Base-by-base conservation (phyloP, 805 yeast genomes). In the Kodamaea hsintzibuensis region DNA sequence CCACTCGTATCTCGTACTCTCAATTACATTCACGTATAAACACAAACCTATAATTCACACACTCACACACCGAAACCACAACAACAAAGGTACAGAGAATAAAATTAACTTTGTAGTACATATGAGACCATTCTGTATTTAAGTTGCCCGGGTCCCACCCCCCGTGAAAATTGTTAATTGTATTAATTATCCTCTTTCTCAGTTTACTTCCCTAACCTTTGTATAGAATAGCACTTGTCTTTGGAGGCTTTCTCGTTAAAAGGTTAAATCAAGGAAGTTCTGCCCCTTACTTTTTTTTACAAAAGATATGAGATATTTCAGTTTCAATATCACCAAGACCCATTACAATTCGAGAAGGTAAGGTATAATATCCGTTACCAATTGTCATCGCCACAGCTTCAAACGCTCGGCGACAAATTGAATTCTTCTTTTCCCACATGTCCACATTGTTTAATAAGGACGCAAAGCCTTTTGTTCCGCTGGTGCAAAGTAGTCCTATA, bases 401-500 rank as follows among this genome's bases (percentile, higher is more conserved):
- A 8, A 19, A 40, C 19, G 44, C 44, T 17, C 44, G 25, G 44
- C 44, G 25, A 40, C 44, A 40, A 40, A 16, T 40, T 17, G 44
- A 30, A 30, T 30, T 30, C 25, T 40, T 19, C 44, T 17, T 17
- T 19, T 10, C 10, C 22, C 44, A 40, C 44, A 48, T 33, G 51
- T 22, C 44, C 19, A 39, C 45, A 38, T 33, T 38, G 42, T 48
- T 39, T 42, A 63, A 65, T 45, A 64, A 60, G 48, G 60, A 63
- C 57, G 69, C 67, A 7, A 52, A 43, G 40, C 63, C 67, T 1
- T 65, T 65, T 45, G 19, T 60, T 18, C 68, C 68, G 19, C 44
- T 40, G 44, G 44, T 40, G 25, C 17, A 40, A 17, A 40, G 44
- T 40, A 40, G 19, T 19, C 44, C 35, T 30, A 30, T 40, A 19